Base-by-base conservation (phyloP, 129 eudicot genomes). In the Flaveria trinervia region DNA sequence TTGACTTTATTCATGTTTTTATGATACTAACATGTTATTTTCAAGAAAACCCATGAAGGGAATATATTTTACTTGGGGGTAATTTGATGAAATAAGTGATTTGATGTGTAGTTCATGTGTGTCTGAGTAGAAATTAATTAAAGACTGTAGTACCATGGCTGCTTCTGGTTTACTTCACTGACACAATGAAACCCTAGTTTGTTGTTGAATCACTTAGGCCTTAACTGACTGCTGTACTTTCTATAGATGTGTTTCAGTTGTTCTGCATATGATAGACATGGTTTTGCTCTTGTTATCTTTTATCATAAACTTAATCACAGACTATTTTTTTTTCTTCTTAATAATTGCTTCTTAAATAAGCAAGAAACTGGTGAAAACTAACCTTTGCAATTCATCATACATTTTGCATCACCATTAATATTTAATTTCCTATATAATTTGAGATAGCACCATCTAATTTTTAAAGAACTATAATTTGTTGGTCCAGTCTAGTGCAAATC, bases 141-240 rank as follows among this genome's bases (percentile, higher is more conserved):
- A 33, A 33, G 39, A 33, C 39, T 33, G 7, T 33, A 33, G 39
- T 33, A 33, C 39, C 39, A 33, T 15, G 44, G 68, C 18, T 25
- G 45, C 65, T 59, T 22, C 65, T 59, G 26, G 15, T 60, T 60
- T 57, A 57, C n/a, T 60, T 23, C 16, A 60, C 66, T 62, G 68
- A 62, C 68, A 25, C 68, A 26, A 62, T 5, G 68, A 62, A 62
- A 62, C 68, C 68, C 68, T 62, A 62, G 46, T 28, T 62, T 20
- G 28, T 59, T 60, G 66, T 18, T 23, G 39, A 23, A 22, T 60
- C 66, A 60, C 7, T 60, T 60, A 60, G 36, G 39, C 66, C 14
- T 60, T 60, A 10, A 64, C 44, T 33, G 28, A 64, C 69, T 8
- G 14, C 20, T 64, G 46, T 64, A 64, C 46, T 14, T 64, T 33